Conservation (phyloP, 352 stramenopile species). For the Globisporangium paroecandrum region DNA sequence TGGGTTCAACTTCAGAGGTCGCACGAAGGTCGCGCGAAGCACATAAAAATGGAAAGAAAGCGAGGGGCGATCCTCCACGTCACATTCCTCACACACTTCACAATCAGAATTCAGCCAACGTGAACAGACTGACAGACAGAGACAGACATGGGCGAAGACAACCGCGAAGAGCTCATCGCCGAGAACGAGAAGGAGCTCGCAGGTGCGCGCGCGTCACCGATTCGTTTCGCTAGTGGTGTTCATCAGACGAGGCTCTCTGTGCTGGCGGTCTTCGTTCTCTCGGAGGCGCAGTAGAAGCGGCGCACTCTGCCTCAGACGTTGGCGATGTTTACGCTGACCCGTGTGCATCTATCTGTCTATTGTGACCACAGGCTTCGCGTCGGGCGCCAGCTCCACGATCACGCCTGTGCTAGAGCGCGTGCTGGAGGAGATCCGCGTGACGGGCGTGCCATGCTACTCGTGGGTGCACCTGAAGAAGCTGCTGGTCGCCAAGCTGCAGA, state of each 20-base stretch:
- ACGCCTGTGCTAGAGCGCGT: slow-evolving; percentile 54
- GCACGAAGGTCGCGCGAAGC: slow-evolving; percentile 10
- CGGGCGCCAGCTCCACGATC: slow-evolving; percentile 38
- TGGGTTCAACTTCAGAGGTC: slow-evolving; percentile 1
- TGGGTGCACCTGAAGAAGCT: slow-evolving; percentile 71
- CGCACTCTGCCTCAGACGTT: neutral
- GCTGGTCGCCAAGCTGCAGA: slow-evolving; percentile 52
- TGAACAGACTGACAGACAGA: neutral
- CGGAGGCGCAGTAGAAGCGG: neutral
- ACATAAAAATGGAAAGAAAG: slow-evolving; percentile 15
- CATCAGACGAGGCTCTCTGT: neutral
- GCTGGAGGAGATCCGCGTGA: slow-evolving; percentile 63
- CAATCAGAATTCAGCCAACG: slow-evolving; percentile 1
- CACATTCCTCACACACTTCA: slow-evolving; percentile 6
- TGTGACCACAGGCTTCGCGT: slow-evolving; percentile 42
- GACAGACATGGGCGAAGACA: slow-evolving; percentile 6
- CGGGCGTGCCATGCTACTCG: slow-evolving; percentile 66
- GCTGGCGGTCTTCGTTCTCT: neutral
- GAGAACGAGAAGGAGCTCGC: slow-evolving; percentile 72
- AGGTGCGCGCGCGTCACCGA: slow-evolving; percentile 23
- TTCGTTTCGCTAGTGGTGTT: neutral
- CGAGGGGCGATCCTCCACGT: neutral
- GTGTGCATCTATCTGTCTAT: neutral
- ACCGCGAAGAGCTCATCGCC: slow-evolving; percentile 45
- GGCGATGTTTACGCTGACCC: neutral